These are phyloP conservation scores for Colletotrichum tofieldiae DNA, from an alignment of 2,329 filamentous ascomycete species.

Conservation along the genomic window DNA sequence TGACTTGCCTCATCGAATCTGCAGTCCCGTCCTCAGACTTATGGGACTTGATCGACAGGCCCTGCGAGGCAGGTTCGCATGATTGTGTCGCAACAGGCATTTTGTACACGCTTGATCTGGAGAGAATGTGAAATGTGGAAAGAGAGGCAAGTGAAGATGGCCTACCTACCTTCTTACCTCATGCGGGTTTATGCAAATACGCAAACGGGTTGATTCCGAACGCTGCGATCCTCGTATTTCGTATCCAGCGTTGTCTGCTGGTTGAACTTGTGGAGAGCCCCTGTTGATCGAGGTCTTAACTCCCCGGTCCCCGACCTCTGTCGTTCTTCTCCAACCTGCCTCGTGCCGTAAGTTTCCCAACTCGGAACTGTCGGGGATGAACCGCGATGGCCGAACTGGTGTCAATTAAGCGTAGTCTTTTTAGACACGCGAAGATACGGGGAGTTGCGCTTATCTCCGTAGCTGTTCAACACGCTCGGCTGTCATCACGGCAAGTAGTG, in stretches of 20 bases:
- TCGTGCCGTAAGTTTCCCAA: neutral
- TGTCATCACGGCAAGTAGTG: neutral
- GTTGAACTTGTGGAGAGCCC: neutral
- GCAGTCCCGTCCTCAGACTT: neutral
- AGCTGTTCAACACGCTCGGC: neutral
- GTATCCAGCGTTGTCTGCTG: neutral
- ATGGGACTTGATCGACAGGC: neutral
- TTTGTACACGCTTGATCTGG: neutral
- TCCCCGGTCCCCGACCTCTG: constrained; percentile 1
- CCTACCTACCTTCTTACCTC: neutral
- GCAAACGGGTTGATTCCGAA: neutral
- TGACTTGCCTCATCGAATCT: neutral
- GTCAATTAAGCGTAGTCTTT: neutral
- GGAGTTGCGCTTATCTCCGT: constrained; percentile 10
- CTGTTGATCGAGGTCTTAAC: neutral
- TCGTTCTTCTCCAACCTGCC: neutral
- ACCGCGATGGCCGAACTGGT: neutral
- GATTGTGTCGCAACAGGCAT: neutral
- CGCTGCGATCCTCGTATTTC: neutral
- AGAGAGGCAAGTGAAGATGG: too few species aligned
- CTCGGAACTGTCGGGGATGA: neutral
- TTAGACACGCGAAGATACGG: neutral
- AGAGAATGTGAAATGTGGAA: neutral
- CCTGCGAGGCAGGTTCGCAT: neutral
- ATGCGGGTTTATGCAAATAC: neutral